A percentile compares a stretch with the other conserved stretches of the same genome.
Conservation (phyloP, 2,329 filamentous ascomycete genomes). For the Magnaporthales sp. region DNA sequence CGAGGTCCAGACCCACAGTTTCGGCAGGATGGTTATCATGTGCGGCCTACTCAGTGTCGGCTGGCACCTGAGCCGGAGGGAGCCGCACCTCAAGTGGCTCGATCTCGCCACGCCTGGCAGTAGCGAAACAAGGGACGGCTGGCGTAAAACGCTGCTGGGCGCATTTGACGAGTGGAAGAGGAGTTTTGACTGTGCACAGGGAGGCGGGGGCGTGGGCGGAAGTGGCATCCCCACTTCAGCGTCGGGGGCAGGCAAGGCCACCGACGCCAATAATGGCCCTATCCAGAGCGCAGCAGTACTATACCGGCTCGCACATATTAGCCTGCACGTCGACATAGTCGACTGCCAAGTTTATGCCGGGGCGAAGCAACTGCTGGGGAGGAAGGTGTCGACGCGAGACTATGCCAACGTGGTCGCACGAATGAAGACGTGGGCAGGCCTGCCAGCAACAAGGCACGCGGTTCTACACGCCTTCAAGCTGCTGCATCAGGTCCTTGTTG, state of each 20-base stretch:
- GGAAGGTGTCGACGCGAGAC: conserved; percentile 65
- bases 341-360: conserved; percentile 87
- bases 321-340: conserved; percentile 78
- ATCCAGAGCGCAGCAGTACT: conserved; percentile 74
- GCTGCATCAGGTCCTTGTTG: conserved; percentile 64
- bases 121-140: conserved; percentile 59
- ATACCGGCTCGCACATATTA: conserved; percentile 83
- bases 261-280: conserved; percentile 45
- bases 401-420: conserved; percentile 63
- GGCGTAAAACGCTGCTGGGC: conserved; percentile 66
- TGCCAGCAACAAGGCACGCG: conserved; percentile 67
- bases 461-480: conserved; percentile 80
- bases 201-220: conserved; percentile 13
- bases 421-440: conserved; percentile 73
- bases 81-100: conserved; percentile 75
- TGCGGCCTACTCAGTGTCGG: conserved; percentile 81
- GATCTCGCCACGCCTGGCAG: conserved; percentile 49
- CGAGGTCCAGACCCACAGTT: conserved; percentile 75
- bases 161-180: conserved; percentile 84
- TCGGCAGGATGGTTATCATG: conserved; percentile 86
- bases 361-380: conserved; percentile 64
- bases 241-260: conserved; percentile 34
- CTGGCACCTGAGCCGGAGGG: conserved; percentile 84
- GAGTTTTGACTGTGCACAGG: conserved; percentile 67
- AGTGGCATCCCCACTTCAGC: conserved; percentile 16